Conservation (phyloP, 768 basidiomycete species). For the Boletellus ananiceps region DNA sequence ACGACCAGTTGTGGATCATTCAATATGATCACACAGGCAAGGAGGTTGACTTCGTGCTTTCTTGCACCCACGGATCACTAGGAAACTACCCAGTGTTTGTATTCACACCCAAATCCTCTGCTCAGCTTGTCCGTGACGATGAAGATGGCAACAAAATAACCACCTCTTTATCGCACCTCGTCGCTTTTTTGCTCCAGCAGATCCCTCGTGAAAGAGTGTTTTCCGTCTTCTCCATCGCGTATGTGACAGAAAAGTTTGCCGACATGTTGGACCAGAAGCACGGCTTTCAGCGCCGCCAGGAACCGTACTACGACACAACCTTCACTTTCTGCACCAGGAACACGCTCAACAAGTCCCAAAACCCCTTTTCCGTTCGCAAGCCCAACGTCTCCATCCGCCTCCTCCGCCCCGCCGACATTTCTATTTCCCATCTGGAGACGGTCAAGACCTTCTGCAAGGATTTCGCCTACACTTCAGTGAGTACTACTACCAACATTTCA, state of each 20-base stretch:
- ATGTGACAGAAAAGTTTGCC: slow-evolving; percentile 44
- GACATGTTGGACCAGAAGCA: slow-evolving; percentile 28
- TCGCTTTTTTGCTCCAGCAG: slow-evolving; percentile 32
- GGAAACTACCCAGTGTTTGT: slow-evolving; percentile 68
- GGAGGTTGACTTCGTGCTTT: slow-evolving; percentile 42
- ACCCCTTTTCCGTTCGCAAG: not conserved
- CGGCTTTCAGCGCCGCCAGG: slow-evolving; percentile 25
- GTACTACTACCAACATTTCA: slow-evolving; percentile 13
- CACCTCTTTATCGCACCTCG: slow-evolving; percentile 42
- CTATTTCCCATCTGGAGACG: slow-evolving; percentile 23
- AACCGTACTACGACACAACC: slow-evolving; percentile 59
- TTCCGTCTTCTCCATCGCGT: slow-evolving; percentile 58
- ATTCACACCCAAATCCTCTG: slow-evolving; percentile 41
- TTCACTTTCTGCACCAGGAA: slow-evolving; percentile 50
- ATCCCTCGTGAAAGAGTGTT: slow-evolving; percentile 47
- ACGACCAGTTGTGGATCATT: slow-evolving; percentile 32
- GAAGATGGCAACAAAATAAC: slow-evolving; percentile 24
- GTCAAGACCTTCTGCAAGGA: slow-evolving; percentile 47
- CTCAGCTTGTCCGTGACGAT: slow-evolving; percentile 29
- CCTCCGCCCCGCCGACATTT: slow-evolving; percentile 31
- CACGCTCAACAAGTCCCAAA: slow-evolving; percentile 31
- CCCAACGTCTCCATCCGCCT: slow-evolving; percentile 18
- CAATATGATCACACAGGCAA: slow-evolving; percentile 12
- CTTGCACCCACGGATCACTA: slow-evolving; percentile 51
- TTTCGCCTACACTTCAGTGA: slow-evolving; percentile 59